Evolutionary conservation across 2,329 filamentous ascomycete species (phyloP), one percentile per base, ranked within the genome.

Genomic region (Xylaria digitata): DNA sequence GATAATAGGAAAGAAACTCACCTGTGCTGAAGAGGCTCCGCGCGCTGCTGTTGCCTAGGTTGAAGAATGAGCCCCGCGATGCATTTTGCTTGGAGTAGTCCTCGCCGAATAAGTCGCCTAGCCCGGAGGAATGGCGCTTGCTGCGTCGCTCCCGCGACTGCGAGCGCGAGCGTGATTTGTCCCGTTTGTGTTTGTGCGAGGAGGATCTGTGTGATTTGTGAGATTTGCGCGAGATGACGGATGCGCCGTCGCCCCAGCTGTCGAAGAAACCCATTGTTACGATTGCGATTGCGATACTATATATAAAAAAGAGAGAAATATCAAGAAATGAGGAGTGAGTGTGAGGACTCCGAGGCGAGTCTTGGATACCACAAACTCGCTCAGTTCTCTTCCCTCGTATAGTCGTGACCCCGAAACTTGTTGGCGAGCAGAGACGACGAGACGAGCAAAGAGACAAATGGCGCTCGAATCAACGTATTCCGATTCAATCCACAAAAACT

Each of bases 1-100:
- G 21, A 57, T 7, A 21, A 54, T 34, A 48, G 49, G 40, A 9
- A 58, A 13, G n/a, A 23, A 43, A 69, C 73, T 58, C 61, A 77
- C 76, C 74, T 15, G 73, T 59, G 19, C 75, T 74, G 57, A 78
- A 78, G 71, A 78, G 75, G 63, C 76, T 78, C 64, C 72, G 69
- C 50, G 67, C 71, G 70, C 76, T 78, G 69, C 63, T 66, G 66
- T 78, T 77, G 9, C 74, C 76, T 8, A 77, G 66, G 64, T 71
- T 72, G 73, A 78, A 77, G 70, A 78, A 76, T 3, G 72, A 75
- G 50, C 69, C 63, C 49, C 68, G 58, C 45, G 74, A 74, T 57
- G 60, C 65, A 57, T 72, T 75, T 65, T 73, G 56, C 66, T 74
- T 74, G 60, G 65, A 42, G 59, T 74, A 73, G 60, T 70, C 65